phyloP scores from a whole-genome alignment of 1,284 basidiomycete species.

The Ustilago cynodontis region DNA sequence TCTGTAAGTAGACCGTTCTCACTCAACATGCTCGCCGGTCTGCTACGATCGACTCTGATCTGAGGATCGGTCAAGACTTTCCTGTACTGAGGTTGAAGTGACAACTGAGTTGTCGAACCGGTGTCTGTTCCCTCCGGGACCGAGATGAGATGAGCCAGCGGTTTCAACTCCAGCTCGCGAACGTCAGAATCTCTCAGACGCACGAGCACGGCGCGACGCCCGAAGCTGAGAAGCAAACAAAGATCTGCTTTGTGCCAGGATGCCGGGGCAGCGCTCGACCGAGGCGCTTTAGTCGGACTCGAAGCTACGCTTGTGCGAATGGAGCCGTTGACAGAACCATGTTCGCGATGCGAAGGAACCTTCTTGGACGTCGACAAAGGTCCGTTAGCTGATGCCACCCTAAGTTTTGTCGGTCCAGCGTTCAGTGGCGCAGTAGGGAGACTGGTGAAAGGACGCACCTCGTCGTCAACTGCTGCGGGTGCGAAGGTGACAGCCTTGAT shows the following conservation, averaged over 20 bases:
- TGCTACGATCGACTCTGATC: constrained; percentile 11
- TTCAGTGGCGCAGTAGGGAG: constrained; percentile 9
- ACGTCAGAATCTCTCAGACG: constrained; percentile 56
- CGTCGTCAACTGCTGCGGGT: constrained; percentile 36
- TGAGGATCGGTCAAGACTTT: not conserved
- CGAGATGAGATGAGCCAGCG: constrained; percentile 34
- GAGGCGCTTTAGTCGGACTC: constrained; percentile 9
- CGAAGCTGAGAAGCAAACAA: constrained; percentile 58
- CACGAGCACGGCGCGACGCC: constrained; percentile 52
- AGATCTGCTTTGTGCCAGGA: constrained; percentile 56
- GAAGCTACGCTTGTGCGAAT: constrained; percentile 1
- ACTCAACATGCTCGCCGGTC: constrained; percentile 21
- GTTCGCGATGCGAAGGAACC: constrained; percentile 14
- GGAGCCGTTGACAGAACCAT: not conserved
- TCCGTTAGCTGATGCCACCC: constrained; percentile 35
- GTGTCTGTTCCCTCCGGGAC: constrained; percentile 3
- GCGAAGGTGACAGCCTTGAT: constrained; percentile 52
- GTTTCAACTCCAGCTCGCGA: constrained; percentile 55
- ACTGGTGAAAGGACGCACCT: constrained; percentile 3
- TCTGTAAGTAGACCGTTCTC: constrained; percentile 10
- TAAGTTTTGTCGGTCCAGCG: constrained; percentile 29
- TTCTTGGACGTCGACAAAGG: constrained; percentile 41
- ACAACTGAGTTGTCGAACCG: constrained; percentile 13
- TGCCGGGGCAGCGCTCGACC: constrained; percentile 26
- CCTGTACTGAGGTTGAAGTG: constrained; percentile 14